Base-by-base conservation (phyloP, 306 rosid species). In the Trifolium fragiferum region DNA sequence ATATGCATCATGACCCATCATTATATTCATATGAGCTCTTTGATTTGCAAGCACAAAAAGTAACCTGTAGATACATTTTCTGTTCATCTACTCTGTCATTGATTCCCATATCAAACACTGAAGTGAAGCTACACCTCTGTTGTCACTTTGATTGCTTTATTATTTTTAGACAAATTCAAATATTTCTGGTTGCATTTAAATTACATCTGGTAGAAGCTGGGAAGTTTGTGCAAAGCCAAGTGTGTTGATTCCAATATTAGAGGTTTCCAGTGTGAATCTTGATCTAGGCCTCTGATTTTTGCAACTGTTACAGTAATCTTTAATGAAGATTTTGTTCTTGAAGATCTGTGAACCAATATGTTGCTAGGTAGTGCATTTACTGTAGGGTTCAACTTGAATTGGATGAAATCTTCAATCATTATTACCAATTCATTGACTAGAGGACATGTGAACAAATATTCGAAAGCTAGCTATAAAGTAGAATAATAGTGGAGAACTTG, bases 301-400 rank as follows among this genome's bases (percentile, higher is more conserved):
- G 43, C 54, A 37, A 27, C 49, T 37, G 13, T n/a, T 47, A 37
- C n/a, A 61, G 5, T 2, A 19, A 65, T 25, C 32, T 64, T 53
- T 18, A 50, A 70, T 18, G 57, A 50, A 16, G 55, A 50, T 60
- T 21, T 62, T 10, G 25, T 49, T 70, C 73, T 40, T 27, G 27
- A 51, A 23, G 64, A 69, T 60, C 27, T 68, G 51, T 72, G 68
- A 66, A 64, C 47, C 21, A 38, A 78, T 63, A 66, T 25, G 13
- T 33, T 62, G 67, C 44, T 33, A 61, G 25, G 8, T 62, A 62
- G 46, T 62, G 23, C 67, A n/a, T 61, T 61, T 8, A 37, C 61
- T 44, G 46, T 51, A 71, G 66, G 66, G 67, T 63, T 35, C 51
- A 40, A 51, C 38, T 49, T 49, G 71, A 61, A 58, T 60, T 70